Evolutionary conservation across 495 filamentous ascomycete species (phyloP), one percentile per base, ranked within the genome.

Genomic region (Recurvomyces mirabilis): DNA sequence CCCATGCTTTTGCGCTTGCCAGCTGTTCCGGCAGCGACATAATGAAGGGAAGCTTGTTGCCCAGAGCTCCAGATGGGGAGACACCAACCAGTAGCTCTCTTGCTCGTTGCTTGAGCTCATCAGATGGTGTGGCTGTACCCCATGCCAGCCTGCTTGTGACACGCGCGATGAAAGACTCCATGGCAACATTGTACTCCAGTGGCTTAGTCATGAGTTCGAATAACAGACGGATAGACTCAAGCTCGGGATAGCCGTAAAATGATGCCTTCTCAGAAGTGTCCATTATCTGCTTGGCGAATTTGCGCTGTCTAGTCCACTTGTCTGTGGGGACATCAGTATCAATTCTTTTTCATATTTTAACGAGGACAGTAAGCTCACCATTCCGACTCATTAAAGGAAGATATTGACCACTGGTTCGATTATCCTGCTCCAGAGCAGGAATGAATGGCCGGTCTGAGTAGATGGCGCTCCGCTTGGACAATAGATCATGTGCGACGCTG

Each of bases 391-490:
- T 56, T 1, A 77, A 55, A n/a, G 73, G 72, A 0, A 77, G 60
- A 42, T 77, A 77, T 37, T 75, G 65, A 10, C 68, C 69, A 46
- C 66, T 71, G 12, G 71, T 74, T 41, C 70, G 64, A 46, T 74
- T 75, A 45, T 75, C 68, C 18, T 62, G 58, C 15, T 66, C 62
- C 45, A 68, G 53, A 14, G 57, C 56, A 17, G 58, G 58, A 32
- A 61, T 63, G 34, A 67, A 62, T 3, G 75, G 78, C 7, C 79
- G 70, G 53, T 77, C 68, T 9, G 75, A 79, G 56, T 81, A 81
- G 47, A 74, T 76, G n/a, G 57, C 49, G 3, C 69, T 68, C 24
- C 73, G 58, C 38, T 71, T 69, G n/a, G 75, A 69, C 2, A 84
- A 64, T 0, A 84, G 60, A 17, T 81, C 75, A 17, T 70, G 60